These are phyloP conservation scores for Aspergillus fumigatiaffinis DNA, from an alignment of 2,329 filamentous ascomycete genomes.

Conservation along the genomic window DNA sequence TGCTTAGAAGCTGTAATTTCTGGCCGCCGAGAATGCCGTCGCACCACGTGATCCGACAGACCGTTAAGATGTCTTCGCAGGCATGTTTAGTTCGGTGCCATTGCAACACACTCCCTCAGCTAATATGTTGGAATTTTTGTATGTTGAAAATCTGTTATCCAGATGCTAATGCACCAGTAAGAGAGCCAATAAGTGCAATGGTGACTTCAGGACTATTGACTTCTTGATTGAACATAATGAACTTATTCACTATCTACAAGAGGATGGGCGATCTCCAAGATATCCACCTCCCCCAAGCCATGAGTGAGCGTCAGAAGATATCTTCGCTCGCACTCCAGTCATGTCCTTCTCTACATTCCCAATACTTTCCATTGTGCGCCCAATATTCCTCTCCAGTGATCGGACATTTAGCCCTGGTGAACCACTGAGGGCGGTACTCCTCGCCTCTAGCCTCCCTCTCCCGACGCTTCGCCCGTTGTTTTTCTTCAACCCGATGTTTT, in stretches of 20 bases:
- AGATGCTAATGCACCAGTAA: background rate
- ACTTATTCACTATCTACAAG: background rate
- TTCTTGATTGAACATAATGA: background rate
- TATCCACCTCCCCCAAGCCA: too few species aligned
- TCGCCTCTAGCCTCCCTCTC: slow-evolving; percentile 72
- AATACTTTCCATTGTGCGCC: slow-evolving; percentile 86
- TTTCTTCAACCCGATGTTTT: slow-evolving; percentile 92
- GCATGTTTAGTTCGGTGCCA: background rate
- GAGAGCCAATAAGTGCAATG: background rate
- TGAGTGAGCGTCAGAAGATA: slow-evolving; percentile 53
- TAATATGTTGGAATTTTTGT: background rate
- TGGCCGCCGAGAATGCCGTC: background rate
- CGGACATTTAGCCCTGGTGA: slow-evolving; percentile 66
- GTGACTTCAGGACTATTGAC: background rate
- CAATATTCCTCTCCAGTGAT: slow-evolving; percentile 86
- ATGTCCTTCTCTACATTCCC: slow-evolving; percentile 61
- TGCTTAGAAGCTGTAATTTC: background rate
- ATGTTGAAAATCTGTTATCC: background rate
- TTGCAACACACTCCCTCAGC: background rate
- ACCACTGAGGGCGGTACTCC: slow-evolving; percentile 83
- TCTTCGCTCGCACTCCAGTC: slow-evolving; percentile 71
- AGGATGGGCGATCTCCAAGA: background rate
- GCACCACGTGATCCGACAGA: background rate
- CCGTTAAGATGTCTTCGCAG: background rate
- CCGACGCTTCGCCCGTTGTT: slow-evolving; percentile 72